Percentiles rank a stretch among this genome's conserved stretches.
These are phyloP conservation scores for Suillus bovinus DNA, from an alignment of 768 basidiomycete species.

Conservation along the genomic window DNA sequence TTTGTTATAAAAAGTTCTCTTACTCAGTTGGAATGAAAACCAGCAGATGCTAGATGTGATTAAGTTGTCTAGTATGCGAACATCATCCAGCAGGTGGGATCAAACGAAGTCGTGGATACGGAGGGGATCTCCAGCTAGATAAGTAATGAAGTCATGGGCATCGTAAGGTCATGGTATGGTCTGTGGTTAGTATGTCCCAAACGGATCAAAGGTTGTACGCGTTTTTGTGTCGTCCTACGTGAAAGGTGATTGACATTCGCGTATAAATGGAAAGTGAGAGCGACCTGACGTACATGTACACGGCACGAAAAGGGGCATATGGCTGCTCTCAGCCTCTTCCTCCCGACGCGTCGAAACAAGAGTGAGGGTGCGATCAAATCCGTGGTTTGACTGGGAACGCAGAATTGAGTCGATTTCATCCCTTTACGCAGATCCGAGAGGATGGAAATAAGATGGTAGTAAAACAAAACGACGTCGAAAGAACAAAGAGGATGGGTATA, in stretches of 20 bases:
- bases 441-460: neutral
- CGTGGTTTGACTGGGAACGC: slow-evolving; percentile 60
- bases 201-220: neutral
- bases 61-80: neutral
- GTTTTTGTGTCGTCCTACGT: slow-evolving; percentile 4
- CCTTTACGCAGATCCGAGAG: too few relatives aligned
- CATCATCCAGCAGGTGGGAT: neutral
- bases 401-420: slow-evolving; percentile 10
- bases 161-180: slow-evolving; percentile 3
- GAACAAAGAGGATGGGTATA: neutral
- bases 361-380: slow-evolving; percentile 67
- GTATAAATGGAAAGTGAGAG: neutral
- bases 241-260: neutral
- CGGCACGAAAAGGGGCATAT: neutral
- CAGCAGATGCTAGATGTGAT: slow-evolving; percentile 3
- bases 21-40: neutral
- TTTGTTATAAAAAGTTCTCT: neutral
- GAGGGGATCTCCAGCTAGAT: too few relatives aligned
- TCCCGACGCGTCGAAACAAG: slow-evolving; percentile 60
- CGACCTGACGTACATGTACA: neutral
- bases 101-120: neutral
- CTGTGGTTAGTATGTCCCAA: neutral
- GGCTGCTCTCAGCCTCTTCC: slow-evolving; percentile 38
- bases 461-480: too few relatives aligned
- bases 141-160: neutral